Conservation (phyloP, 148 eudicot species). For the Vaccinium vitisidaea region DNA sequence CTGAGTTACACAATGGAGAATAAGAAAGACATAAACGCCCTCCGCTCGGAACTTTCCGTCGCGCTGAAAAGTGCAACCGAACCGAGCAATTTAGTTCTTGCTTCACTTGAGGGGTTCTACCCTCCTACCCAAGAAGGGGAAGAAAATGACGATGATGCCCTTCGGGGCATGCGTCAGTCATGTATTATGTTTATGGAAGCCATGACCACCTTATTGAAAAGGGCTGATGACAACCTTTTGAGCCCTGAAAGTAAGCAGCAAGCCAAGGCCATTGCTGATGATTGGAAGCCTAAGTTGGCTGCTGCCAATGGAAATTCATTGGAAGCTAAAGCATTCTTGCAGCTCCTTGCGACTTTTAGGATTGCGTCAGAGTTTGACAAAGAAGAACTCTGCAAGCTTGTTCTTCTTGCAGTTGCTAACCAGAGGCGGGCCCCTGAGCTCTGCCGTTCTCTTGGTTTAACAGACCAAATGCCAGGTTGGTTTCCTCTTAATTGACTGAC, state of each 20-base stretch:
- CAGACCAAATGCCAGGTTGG: constrained; percentile 78
- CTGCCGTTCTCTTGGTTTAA: constrained; percentile 66
- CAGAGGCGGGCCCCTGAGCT: constrained; percentile 67
- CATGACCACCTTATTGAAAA: constrained; percentile 58
- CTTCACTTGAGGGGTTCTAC: constrained; percentile 60
- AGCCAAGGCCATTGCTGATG: constrained; percentile 61
- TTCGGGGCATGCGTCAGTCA: constrained; percentile 47
- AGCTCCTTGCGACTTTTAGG: constrained; percentile 67
- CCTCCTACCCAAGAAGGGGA: constrained; percentile 35
- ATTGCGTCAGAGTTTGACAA: constrained; percentile 63
- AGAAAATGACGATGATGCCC: constrained; percentile 37
- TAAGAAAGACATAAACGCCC: constrained; percentile 31
- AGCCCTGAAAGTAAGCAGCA: constrained; percentile 57
- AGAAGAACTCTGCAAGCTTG: constrained; percentile 64
- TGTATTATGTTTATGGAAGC: constrained; percentile 58
- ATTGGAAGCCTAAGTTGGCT: constrained; percentile 64
- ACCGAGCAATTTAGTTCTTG: constrained; percentile 57
- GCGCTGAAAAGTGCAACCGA: constrained; percentile 56
- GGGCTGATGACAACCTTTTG: constrained; percentile 47
- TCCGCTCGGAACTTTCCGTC: constrained; percentile 41
- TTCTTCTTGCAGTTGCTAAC: constrained; percentile 62
- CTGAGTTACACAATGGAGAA: constrained; percentile 46
- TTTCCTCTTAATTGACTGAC: constrained; percentile 46
- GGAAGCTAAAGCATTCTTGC: constrained; percentile 67
- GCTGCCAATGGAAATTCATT: constrained; percentile 64